Base-by-base conservation (phyloP, 2,329 filamentous ascomycete species). In the Penicillium sp. region DNA sequence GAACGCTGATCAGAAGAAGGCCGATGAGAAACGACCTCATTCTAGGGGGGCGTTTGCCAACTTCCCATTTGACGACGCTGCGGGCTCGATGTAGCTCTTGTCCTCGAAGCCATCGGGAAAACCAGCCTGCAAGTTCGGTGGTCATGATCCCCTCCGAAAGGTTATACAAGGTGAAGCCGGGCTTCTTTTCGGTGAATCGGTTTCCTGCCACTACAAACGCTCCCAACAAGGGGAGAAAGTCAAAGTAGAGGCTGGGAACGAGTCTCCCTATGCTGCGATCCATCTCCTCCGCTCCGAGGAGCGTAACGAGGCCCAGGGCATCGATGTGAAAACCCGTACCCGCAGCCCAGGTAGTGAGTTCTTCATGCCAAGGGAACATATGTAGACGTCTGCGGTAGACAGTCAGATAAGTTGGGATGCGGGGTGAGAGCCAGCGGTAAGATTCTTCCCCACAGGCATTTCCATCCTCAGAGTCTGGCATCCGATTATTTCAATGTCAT, bases 201-300 rank as follows among this genome's bases (percentile, higher is more conserved):
- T 51, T 35, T 10, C 46, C 46, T 11, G 46, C 28, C 28, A 51
- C 46, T 3, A 51, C 46, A 35, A 51, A 51, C 10, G 46, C 46
- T 19, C 46, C 46, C 11, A 51, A n/a, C 46, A 51, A 35, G 11
- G 46, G 46, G 13, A 51, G n/a, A 22, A 19, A 62, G 48, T 62
- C 60, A 3, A 62, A 46, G 22, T 62, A 62, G 3, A 55, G 37
- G 40, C 60, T 62, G 3, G 60, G 57, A 43, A 62, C 55, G 4
- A 62, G 42, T 28, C 60, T 42, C 33, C 60, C 60, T 10, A 62
- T 60, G 30, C 57, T 59, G 19, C 53, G 57, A 26, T 62, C 57
- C 60, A 62, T 62, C 35, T 62, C 60, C 14, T 62, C 60, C n/a
- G 53, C 60, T 7, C 60, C 60, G 1, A 62, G 49, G 37, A 62